A percentile compares a stretch with the other conserved stretches of the same genome.
These are phyloP conservation scores for Eucalyptus cladocalyx DNA, from an alignment of 345 rosid genomes.

Conservation along the genomic window DNA sequence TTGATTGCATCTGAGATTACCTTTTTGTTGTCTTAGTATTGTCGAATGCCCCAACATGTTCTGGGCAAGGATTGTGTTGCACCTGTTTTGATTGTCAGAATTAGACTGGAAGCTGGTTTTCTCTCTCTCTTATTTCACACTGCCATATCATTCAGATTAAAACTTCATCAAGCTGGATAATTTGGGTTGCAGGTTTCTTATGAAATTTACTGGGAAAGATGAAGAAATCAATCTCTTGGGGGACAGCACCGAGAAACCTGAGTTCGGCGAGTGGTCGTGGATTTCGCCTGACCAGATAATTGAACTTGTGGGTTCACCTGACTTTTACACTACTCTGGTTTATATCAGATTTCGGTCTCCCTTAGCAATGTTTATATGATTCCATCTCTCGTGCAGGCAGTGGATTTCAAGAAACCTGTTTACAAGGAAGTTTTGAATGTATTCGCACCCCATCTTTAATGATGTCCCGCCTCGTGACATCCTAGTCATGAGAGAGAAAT, in stretches of 20 bases:
- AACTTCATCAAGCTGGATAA: background rate
- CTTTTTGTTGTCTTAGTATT: background rate
- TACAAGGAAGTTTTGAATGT: slow-evolving; percentile 61
- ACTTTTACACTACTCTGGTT: background rate
- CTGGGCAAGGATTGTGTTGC: background rate
- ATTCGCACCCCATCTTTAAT: slow-evolving; percentile 52
- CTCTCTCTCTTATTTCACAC: background rate
- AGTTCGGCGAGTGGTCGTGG: slow-evolving; percentile 90
- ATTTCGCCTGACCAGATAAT: slow-evolving; percentile 53
- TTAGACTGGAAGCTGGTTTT: background rate
- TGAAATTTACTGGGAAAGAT: slow-evolving; percentile 72
- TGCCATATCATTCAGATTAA: background rate
- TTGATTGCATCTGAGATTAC: background rate
- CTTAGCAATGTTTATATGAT: background rate
- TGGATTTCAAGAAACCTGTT: slow-evolving; percentile 85
- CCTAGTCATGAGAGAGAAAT: background rate
- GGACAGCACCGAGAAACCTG: slow-evolving; percentile 83
- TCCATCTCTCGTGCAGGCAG: slow-evolving; percentile 40
- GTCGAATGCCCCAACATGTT: background rate
- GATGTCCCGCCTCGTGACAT: background rate
- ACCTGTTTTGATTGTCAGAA: background rate
- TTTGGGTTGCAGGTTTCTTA: slow-evolving; percentile 56
- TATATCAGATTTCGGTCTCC: background rate
- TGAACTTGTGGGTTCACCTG: slow-evolving; percentile 34
- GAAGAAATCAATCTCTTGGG: slow-evolving; percentile 85